phyloP scores from a whole-genome alignment of 257 asterid species.

The Mitragyna speciosa region DNA sequence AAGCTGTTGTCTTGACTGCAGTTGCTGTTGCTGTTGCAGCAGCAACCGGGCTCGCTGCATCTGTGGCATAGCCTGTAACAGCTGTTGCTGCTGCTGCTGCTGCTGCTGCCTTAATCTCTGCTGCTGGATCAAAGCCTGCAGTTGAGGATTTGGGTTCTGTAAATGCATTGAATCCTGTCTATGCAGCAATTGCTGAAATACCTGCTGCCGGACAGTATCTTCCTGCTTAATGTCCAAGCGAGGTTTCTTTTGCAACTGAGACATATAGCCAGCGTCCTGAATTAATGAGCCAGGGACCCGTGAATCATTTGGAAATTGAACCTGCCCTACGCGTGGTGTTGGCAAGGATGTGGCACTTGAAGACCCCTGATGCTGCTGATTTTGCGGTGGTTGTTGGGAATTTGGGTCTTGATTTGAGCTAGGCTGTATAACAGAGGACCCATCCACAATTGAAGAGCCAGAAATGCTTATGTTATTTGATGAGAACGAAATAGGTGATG shows the following conservation, averaged over 20 bases:
- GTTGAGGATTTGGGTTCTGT: constrained; percentile 73
- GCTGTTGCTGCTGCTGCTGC: constrained; percentile 57
- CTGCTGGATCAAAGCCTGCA: constrained; percentile 81
- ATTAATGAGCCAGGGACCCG: constrained; percentile 58
- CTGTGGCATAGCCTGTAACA: constrained; percentile 80
- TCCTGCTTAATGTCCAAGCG: constrained; percentile 91
- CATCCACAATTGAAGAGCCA: constrained; percentile 82
- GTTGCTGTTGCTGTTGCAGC: constrained; percentile 78
- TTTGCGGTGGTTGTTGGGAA: constrained; percentile 53
- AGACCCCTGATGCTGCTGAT: constrained; percentile 74
- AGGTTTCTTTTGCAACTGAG: constrained; percentile 89
- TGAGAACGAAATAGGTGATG: constrained; percentile 93
- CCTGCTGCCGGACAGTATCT: constrained; percentile 79
- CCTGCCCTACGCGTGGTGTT: constrained; percentile 63
- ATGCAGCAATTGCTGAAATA: constrained; percentile 76
- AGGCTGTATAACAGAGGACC: constrained; percentile 71
- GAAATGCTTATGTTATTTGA: constrained; percentile 86
- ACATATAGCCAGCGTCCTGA: constrained; percentile 61
- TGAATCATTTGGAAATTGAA: constrained; percentile 54
- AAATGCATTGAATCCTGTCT: constrained; percentile 69
- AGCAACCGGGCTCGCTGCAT: constrained; percentile 76
- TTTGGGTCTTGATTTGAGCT: constrained; percentile 68
- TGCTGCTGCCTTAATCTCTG: constrained; percentile 80
- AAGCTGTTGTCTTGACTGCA: constrained; percentile 70
- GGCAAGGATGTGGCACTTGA: constrained; percentile 83